Evolutionary conservation across 2,329 filamentous ascomycete genomes (phyloP), one percentile per base, ranked within the genome.

Genomic region (Chrysosporium keratinophilum): DNA sequence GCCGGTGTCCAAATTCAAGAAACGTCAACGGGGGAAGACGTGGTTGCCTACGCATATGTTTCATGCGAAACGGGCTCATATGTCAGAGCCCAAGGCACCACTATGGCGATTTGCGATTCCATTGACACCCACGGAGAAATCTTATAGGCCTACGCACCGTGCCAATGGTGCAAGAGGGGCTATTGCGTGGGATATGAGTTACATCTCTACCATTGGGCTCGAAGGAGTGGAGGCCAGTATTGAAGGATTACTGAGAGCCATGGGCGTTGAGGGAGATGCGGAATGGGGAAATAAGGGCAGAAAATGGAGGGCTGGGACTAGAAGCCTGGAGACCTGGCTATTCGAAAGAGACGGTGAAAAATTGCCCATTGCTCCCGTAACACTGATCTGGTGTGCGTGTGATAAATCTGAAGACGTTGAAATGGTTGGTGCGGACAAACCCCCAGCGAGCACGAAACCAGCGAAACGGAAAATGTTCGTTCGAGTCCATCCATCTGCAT

Each of bases 41-140:
- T 96, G 91, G 88, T 75, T 98, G 14, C 93, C 93, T 0, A 97
- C 93, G 5, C 93, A 98, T 68, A 72, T 94, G 59, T 98, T 87
- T 79, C 90, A 95, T 70, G 84, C 91, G 1, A 98, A 98, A 69
- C 78, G 93, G 56, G 88, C 93, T 19, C 85, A 80, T 56, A 94
- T 98, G 87, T 89, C 89, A 0, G 78, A 81, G 6, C 85, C 87
- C 0, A 83, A 80, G 47, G 78, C 85, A 43, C 85, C 88, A 2
- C 70, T 93, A n/a, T 98, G 93, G 93, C 80, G 89, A 40, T 95
- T 96, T 68, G 82, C 88, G 0, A 74, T 97, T 20, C 88, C 90
- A 0, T 68, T 95, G 58, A 88, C 87, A 3, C 88, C 91, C 0
- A 94, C 86, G 28, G 84, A 88, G 65, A 98, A 98, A 74, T 83